Conservation (phyloP, 2,329 filamentous ascomycete species). For the Ophiostoma ulmi region DNA sequence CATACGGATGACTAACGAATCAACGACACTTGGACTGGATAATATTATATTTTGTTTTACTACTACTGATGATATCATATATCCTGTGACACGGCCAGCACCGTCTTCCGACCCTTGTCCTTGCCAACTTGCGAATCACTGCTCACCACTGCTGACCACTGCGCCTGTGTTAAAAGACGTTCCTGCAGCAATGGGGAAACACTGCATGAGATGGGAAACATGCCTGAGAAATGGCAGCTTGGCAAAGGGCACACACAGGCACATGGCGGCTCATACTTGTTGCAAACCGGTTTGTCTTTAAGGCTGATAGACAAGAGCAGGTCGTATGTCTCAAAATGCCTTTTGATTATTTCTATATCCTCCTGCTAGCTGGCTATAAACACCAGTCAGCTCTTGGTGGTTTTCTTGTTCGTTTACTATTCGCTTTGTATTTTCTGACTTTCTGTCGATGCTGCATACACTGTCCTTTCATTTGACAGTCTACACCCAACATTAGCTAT, state of each 20-base stretch:
- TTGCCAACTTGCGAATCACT: background rate
- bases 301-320: no score
- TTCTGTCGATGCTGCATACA: no score
- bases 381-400: no score
- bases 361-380: no score
- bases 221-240: background rate
- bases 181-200: slow-evolving; percentile 3
- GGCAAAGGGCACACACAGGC: background rate
- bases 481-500: no score
- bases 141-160: no score
- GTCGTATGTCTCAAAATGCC: no score
- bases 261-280: background rate
- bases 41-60: background rate
- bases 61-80: background rate
- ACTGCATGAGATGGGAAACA: background rate
- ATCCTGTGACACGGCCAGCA: background rate
- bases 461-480: no score
- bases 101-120: background rate
- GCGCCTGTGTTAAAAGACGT: background rate
- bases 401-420: no score
- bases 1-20: slow-evolving; percentile 10
- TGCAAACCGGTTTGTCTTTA: no score
- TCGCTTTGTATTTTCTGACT: no score
- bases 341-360: no score
- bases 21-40: slow-evolving; percentile 7